Evolutionary conservation across 2,329 filamentous ascomycete genomes (phyloP).

Genomic region (Fusarium multiceps): DNA sequence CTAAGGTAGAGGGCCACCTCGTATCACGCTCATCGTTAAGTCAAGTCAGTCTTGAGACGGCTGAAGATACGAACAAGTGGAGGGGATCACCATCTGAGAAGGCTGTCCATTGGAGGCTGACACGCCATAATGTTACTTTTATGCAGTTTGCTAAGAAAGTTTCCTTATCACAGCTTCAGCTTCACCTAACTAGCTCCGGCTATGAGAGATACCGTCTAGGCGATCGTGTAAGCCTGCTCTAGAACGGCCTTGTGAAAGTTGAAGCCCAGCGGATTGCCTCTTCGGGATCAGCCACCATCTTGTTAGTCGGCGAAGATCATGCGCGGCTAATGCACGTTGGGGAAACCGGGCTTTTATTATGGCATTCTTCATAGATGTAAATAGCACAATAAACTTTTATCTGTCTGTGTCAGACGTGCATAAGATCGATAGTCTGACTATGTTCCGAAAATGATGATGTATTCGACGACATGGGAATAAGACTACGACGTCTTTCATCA

Average conservation of each 20-base stretch:
- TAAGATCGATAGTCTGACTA: conserved; percentile 4
- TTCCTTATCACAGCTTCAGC: conserved; percentile 21
- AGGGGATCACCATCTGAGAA: conserved; percentile 4
- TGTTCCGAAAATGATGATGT: conserved; percentile 16
- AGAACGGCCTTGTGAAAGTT: background rate
- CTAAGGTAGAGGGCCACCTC: background rate
- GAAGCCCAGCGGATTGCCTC: conserved; percentile 7
- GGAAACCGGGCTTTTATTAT: background rate
- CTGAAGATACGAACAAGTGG: background rate
- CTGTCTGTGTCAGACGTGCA: conserved; percentile 31
- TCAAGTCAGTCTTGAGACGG: conserved; percentile 1
- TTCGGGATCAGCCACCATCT: conserved; percentile 15
- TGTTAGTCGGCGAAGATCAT: background rate
- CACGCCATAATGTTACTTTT: background rate
- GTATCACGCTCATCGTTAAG: conserved; percentile 9
- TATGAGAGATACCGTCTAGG: background rate
- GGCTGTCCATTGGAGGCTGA: conserved; percentile 31
- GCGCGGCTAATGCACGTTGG: conserved; percentile 22
- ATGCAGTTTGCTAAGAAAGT: background rate
- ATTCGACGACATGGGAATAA: conserved; percentile 10
- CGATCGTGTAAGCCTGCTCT: conserved; percentile 20
- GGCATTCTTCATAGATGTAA: background rate
- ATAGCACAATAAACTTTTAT: conserved; percentile 17
- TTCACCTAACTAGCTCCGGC: background rate
- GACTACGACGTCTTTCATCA: background rate